Percentiles rank a stretch among this genome's conserved stretches.
phyloP scores from a whole-genome alignment of 768 basidiomycete species.

The Lactifluus hygrophoroides region DNA sequence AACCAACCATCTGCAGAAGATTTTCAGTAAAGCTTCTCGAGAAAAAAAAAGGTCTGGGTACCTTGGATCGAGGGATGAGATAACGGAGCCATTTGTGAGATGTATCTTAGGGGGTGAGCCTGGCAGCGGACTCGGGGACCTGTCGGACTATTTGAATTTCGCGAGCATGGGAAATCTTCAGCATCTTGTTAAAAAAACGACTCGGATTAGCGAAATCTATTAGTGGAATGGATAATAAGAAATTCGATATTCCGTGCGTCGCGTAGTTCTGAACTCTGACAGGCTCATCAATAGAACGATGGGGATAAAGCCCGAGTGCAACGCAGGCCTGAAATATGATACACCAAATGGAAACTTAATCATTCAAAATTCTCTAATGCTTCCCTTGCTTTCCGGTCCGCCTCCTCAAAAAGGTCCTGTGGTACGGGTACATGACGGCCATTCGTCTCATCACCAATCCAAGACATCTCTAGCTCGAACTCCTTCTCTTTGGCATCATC shows the following conservation, averaged over 20 bases:
- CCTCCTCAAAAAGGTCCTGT: conserved; percentile 73
- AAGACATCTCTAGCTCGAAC: conserved; percentile 96
- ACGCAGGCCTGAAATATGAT: conserved; percentile 22
- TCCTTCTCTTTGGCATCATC: conserved; percentile 98
- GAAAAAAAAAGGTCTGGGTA: no score
- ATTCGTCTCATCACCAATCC: conserved; percentile 83
- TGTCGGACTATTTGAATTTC: no score
- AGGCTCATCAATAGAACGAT: background rate
- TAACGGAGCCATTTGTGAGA: no score
- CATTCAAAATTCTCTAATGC: conserved; percentile 64
- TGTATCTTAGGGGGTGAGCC: no score
- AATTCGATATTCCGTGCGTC: background rate
- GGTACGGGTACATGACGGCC: conserved; percentile 79
- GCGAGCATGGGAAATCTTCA: no score
- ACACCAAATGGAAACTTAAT: conserved; percentile 17
- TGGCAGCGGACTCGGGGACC: no score
- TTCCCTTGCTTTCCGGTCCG: conserved; percentile 81
- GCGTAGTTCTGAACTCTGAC: background rate
- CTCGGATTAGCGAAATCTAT: no score
- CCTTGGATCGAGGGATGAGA: no score
- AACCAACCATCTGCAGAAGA: conserved; percentile 31
- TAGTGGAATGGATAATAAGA: background rate
- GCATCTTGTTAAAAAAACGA: no score
- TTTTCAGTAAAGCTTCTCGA: no score
- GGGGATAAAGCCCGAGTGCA: background rate